A percentile compares a stretch with the other conserved stretches of the same genome.
Evolutionary conservation across 1,284 basidiomycete genomes (phyloP).

Genomic region (Leucoagaricus sp.): DNA sequence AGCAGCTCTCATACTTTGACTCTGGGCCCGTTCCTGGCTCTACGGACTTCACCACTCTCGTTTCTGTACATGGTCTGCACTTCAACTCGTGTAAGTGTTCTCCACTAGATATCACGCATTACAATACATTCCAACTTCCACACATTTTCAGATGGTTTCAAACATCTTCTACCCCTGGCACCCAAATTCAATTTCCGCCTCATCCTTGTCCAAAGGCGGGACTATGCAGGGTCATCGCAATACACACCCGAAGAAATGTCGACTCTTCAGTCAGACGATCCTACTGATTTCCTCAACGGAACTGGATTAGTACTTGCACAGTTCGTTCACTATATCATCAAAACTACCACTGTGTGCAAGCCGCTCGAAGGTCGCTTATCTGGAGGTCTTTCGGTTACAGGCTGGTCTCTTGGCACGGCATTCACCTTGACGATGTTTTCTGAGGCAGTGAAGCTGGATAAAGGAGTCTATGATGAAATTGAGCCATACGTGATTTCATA

Average conservation of each 20-base stretch:
- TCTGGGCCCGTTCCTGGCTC: constrained; percentile 32
- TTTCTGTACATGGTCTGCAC: constrained; percentile 33
- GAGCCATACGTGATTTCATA: not conserved
- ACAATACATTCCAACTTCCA: too few relatives aligned
- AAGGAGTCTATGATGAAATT: not conserved
- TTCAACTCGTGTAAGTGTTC: constrained; percentile 30
- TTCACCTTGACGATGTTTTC: constrained; percentile 28
- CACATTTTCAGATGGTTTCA: constrained; percentile 25
- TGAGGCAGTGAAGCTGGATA: constrained; percentile 14
- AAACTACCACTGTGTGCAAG: constrained; percentile 26
- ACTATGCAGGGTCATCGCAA: constrained; percentile 35
- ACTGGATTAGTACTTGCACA: constrained; percentile 23
- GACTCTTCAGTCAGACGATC: constrained; percentile 22
- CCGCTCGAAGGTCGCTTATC: constrained; percentile 21
- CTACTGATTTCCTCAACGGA: constrained; percentile 28
- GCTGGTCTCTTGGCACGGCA: constrained; percentile 35
- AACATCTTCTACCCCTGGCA: constrained; percentile 24
- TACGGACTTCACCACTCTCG: constrained; percentile 32
- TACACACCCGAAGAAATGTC: constrained; percentile 34
- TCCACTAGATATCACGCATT: not conserved
- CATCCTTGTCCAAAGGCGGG: constrained; percentile 31
- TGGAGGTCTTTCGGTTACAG: constrained; percentile 33
- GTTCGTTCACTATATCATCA: constrained; percentile 30
- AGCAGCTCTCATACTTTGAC: constrained; percentile 31
- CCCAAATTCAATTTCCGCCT: constrained; percentile 29